Evolutionary conservation across 2,329 filamentous ascomycete genomes (phyloP).

Genomic region (Cadophora luteo-olivacea): DNA sequence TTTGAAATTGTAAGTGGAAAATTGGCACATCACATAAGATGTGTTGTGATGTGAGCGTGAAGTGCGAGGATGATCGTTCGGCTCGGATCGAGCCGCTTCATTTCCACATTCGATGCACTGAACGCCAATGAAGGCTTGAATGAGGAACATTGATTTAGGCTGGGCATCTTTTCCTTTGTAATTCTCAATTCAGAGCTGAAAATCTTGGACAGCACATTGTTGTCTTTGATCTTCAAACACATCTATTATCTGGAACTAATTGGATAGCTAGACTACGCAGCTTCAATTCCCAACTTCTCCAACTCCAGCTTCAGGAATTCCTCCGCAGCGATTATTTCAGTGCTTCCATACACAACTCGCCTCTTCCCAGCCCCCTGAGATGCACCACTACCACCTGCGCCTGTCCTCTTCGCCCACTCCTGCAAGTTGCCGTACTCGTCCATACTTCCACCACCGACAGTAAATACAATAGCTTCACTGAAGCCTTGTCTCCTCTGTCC

Average conservation of each 20-base stretch:
- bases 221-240: not conserved
- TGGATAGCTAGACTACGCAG: conserved; percentile 12
- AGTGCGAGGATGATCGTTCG: not conserved
- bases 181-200: not conserved
- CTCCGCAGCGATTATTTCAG: conserved; percentile 75
- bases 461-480: conserved; percentile 91
- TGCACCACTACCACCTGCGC: conserved; percentile 49
- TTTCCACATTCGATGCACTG: not conserved
- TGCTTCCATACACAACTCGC: conserved; percentile 93
- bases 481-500: conserved; percentile 90
- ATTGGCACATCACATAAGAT: too few species aligned
- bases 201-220: not conserved
- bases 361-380: conserved; percentile 69
- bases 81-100: conserved; percentile 5
- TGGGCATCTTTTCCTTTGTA: not conserved
- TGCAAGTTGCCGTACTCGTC: conserved; percentile 98
- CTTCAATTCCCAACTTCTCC: conserved; percentile 65
- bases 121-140: not conserved
- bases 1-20: too few species aligned
- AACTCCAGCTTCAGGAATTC: conserved; percentile 71
- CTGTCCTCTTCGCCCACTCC: conserved; percentile 89
- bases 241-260: conserved; percentile 1
- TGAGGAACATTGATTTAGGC: not conserved
- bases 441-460: conserved; percentile 95
- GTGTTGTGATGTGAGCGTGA: not conserved